Evolutionary conservation across 2,329 filamentous ascomycete species (phyloP), one percentile per base, ranked within the genome.

Genomic region (Fusarium mexicanum): DNA sequence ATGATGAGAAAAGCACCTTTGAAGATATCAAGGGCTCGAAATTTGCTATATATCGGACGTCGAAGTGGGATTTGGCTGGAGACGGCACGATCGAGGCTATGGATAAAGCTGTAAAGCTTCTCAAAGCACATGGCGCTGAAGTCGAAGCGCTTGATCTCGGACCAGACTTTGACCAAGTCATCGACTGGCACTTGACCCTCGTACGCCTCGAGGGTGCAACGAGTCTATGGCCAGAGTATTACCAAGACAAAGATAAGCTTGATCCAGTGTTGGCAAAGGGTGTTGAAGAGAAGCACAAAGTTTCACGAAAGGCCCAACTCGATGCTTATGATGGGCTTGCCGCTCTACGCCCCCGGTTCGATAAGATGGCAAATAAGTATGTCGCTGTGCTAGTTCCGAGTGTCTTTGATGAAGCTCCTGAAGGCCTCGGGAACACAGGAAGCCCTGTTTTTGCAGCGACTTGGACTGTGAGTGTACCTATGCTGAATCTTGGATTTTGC

Each of bases 381-480:
- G 86, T 84, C 20, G 89, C 88, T 1, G 83, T 92, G 0, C 72
- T 93, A 16, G 87, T 86, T 0, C 90, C 91, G 0, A 91, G 89
- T 73, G 88, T 87, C 1, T 76, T 86, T 0, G 91, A 90, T 62
- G 90, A 91, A 72, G 91, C 91, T 0, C 90, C 91, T 0, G 64
- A 85, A 2, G 90, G 90, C 0, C 57, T 79, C 1, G 83, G 83
- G 9, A 85, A 79, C 59, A 92, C 90, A 0, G 91, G 91, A 0
- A 87, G 84, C 69, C 84, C 88, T 29, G 83, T 80, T 1, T 89
- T 89, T 66, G 87, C 87, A 72, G 75, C 78, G 20, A 84, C 86
- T 2, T 89, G 87, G 88, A 89, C 88, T 31, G 87, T 89, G 64
- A 79, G 85, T 73, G 82, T 16, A 2, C 7, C 16, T 16, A 79